Evolutionary conservation across 169 alveolate species (phyloP).

Genomic region (Eimeria acervulina): DNA sequence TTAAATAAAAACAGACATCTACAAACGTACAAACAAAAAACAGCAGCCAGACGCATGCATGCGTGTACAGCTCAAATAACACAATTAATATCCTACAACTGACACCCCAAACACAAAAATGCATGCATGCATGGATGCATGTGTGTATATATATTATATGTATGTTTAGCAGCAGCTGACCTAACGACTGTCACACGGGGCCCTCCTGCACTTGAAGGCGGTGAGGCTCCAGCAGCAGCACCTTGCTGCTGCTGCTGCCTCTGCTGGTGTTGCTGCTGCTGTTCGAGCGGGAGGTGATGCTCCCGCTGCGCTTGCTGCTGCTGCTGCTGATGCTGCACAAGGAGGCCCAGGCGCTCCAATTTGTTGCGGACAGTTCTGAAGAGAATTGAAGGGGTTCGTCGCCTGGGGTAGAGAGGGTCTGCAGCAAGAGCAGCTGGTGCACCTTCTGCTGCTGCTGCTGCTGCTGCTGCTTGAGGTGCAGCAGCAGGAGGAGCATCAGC

Average conservation of each 20-base stretch:
- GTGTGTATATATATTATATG: too few relatives aligned
- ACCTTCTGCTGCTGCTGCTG: neutral
- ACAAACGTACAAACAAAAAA: too few relatives aligned
- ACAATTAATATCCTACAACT: too few relatives aligned
- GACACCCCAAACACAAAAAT: neutral
- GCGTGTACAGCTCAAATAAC: too few relatives aligned
- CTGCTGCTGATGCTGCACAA: neutral
- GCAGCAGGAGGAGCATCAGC: neutral
- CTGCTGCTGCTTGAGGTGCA: neutral
- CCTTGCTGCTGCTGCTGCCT: neutral
- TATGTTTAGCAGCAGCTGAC: neutral
- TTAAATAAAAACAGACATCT: too few relatives aligned
- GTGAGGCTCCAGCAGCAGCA: neutral
- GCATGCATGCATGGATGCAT: neutral
- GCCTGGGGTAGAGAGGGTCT: neutral
- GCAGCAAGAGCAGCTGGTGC: neutral
- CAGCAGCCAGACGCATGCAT: too few relatives aligned
- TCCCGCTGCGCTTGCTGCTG: neutral
- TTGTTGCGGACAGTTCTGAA: slow-evolving; percentile 39
- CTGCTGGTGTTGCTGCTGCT: slow-evolving; percentile 37
- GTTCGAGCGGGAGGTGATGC: neutral
- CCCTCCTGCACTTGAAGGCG: neutral
- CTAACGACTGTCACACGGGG: neutral
- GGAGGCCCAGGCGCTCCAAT: slow-evolving; percentile 17
- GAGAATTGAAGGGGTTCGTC: slow-evolving; percentile 1